These are phyloP conservation scores for Cytospora chrysosperma DNA, from an alignment of 2,329 filamentous ascomycete species.

Conservation along the genomic window DNA sequence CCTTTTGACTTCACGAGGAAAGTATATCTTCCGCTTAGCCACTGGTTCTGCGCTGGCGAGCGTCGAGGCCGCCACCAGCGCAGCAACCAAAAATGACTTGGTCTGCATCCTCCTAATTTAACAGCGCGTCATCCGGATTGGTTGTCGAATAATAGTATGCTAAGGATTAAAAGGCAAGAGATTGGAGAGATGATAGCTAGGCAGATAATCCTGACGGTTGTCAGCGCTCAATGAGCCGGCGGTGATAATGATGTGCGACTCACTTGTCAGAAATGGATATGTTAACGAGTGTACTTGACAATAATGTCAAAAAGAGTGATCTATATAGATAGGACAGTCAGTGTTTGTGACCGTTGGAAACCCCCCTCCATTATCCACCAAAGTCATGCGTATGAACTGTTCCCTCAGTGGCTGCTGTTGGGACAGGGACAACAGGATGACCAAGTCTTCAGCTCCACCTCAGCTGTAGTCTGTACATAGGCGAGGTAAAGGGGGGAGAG, in stretches of 20 bases:
- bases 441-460: constrained; percentile 10
- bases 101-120: constrained; percentile 46
- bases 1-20: constrained; percentile 56
- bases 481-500: background rate
- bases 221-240: constrained; percentile 27
- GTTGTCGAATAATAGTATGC: constrained; percentile 3
- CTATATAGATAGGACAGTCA: constrained; percentile 27
- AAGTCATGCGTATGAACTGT: constrained; percentile 31
- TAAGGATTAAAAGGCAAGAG: constrained; percentile 6
- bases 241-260: constrained; percentile 30
- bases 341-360: constrained; percentile 19
- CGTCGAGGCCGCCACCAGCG: constrained; percentile 48
- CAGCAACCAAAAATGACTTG: constrained; percentile 48
- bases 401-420: constrained; percentile 28
- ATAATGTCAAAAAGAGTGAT: constrained; percentile 50
- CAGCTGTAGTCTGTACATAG: constrained; percentile 5
- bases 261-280: constrained; percentile 49
- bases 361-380: constrained; percentile 14
- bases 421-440: constrained; percentile 3
- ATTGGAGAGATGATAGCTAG: constrained; percentile 6
- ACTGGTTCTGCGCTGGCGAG: constrained; percentile 42
- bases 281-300: constrained; percentile 61
- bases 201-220: constrained; percentile 18
- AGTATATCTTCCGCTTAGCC: constrained; percentile 54
- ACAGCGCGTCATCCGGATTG: constrained; percentile 21